These are phyloP conservation scores for Rhodofomes roseus DNA, from an alignment of 1,284 basidiomycete genomes.

Conservation along the genomic window DNA sequence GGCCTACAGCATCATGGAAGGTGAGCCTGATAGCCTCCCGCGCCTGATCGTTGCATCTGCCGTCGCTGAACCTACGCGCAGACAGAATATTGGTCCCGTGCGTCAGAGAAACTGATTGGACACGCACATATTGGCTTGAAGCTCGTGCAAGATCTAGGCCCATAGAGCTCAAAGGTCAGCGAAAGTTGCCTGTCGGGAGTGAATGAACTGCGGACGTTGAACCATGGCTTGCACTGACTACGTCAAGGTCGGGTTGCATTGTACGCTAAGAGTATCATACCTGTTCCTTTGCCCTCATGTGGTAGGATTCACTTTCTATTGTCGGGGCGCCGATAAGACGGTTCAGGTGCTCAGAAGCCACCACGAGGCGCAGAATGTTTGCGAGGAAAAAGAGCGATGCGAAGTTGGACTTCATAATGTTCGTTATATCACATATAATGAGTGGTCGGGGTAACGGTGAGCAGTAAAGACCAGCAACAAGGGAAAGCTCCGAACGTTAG, in stretches of 20 bases:
- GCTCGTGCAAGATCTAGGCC: slow-evolving; percentile 6
- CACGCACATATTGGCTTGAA: slow-evolving; percentile 14
- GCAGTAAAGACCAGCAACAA: too few relatives aligned
- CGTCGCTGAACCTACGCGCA: slow-evolving; percentile 5
- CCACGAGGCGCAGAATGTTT: neutral
- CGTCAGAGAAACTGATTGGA: neutral
- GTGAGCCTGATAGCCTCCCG: slow-evolving; percentile 12
- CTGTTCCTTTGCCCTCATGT: neutral
- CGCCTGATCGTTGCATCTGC: slow-evolving; percentile 13
- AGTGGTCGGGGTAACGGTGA: too few relatives aligned
- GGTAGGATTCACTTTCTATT: neutral
- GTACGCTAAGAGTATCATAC: too few relatives aligned
- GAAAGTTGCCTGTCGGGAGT: neutral
- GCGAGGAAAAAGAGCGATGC: neutral
- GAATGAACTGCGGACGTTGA: neutral
- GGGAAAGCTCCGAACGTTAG: neutral
- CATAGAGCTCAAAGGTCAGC: neutral
- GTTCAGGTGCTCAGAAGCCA: neutral
- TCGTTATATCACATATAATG: neutral
- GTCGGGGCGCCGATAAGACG: neutral
- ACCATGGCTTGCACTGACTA: slow-evolving; percentile 5
- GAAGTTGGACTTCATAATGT: neutral
- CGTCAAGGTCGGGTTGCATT: too few relatives aligned
- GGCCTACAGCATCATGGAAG: slow-evolving; percentile 16
- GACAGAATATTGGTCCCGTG: neutral